These are phyloP conservation scores for Cryptosporidium felis DNA, from an alignment of 169 alveolate species.

Conservation along the genomic window DNA sequence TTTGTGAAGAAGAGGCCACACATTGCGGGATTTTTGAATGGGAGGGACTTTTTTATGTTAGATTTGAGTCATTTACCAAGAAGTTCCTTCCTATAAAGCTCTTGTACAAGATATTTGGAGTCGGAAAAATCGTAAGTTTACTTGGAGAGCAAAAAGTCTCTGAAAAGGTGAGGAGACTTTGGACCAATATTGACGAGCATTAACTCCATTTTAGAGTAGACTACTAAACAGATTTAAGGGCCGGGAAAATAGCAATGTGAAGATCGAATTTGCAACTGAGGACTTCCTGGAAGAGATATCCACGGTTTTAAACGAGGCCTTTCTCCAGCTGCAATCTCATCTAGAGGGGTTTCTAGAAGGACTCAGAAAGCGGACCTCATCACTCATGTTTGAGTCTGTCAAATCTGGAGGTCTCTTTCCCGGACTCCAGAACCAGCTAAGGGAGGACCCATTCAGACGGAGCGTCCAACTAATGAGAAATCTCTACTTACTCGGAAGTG, in stretches of 20 bases:
- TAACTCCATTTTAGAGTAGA: background rate
- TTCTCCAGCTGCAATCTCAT: conserved; percentile 24
- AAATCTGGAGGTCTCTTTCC: background rate
- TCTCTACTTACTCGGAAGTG: conserved; percentile 7
- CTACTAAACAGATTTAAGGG: background rate
- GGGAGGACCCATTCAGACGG: background rate
- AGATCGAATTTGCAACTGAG: background rate
- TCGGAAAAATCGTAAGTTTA: conserved; percentile 43
- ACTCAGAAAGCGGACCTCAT: background rate
- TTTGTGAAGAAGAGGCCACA: conserved; percentile 3
- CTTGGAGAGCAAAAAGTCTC: too few relatives aligned
- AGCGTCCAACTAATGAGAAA: background rate
- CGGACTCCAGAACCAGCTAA: background rate
- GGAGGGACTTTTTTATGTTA: conserved; percentile 60
- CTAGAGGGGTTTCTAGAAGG: conserved; percentile 21
- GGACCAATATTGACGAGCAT: too few relatives aligned
- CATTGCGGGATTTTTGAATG: conserved; percentile 35
- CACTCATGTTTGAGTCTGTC: background rate
- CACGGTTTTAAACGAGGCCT: background rate
- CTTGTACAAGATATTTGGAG: conserved; percentile 7
- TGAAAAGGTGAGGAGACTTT: too few relatives aligned
- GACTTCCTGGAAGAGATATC: background rate
- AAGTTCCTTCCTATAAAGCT: conserved; percentile 13
- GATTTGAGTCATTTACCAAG: conserved; percentile 40
- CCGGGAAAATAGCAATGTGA: background rate